Percentiles rank a stretch among this genome's conserved stretches.
Evolutionary conservation across 768 basidiomycete genomes (phyloP).

Genomic region (Coprinellus micaceus): DNA sequence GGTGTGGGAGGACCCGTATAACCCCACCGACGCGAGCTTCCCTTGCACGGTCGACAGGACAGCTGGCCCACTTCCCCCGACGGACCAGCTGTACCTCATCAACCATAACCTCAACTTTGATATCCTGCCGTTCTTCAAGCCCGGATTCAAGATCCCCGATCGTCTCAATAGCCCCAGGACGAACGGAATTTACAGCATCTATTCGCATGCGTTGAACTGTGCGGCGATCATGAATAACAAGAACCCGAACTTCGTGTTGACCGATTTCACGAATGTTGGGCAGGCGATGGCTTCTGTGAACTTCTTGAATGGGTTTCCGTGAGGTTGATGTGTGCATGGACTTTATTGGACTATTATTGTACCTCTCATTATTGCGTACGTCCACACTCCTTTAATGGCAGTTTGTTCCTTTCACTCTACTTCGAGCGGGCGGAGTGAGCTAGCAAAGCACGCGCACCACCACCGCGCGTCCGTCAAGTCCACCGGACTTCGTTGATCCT

Average conservation of each 20-base stretch:
- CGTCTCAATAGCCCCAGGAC: conserved; percentile 3
- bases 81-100: conserved; percentile 53
- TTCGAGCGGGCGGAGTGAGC: too few species aligned
- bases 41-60: conserved; percentile 54
- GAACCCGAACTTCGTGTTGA: conserved; percentile 42
- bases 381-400: too few species aligned
- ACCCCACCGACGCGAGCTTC: conserved; percentile 44
- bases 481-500: too few species aligned
- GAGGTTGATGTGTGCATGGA: too few species aligned
- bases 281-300: conserved; percentile 35
- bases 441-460: too few species aligned
- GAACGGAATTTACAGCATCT: conserved; percentile 6
- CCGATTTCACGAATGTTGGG: conserved; percentile 45
- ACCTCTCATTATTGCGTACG: too few species aligned
- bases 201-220: conserved; percentile 5
- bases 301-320: conserved; percentile 32
- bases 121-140: conserved; percentile 19
- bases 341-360: too few species aligned
- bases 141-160: conserved; percentile 6
- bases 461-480: too few species aligned
- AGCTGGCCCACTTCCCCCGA: conserved; percentile 40
- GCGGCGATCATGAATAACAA: conserved; percentile 8
- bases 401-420: too few species aligned
- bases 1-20: conserved; percentile 58
- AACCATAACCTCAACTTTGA: conserved; percentile 43